Evolutionary conservation across 371 early-diverging fungal species (phyloP), one percentile per base, ranked within the genome.

Genomic region (Dichotomocladium elegans): DNA sequence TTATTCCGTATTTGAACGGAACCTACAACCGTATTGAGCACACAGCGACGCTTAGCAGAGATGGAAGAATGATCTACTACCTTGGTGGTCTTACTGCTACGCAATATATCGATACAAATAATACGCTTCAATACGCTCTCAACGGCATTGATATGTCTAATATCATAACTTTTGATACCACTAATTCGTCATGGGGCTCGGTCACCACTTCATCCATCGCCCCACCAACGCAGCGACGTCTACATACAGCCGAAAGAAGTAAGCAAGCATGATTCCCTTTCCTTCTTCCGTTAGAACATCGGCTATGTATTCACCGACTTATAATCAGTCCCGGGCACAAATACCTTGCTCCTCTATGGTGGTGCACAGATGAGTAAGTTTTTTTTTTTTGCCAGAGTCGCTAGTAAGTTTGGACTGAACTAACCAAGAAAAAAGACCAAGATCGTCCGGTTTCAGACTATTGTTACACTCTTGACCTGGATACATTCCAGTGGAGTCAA

Each of bases 381-480:
- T 42, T 14, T 48, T 10, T 54, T 27, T 29, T 45, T 21, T 14
- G 34, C 31, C 14, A 50, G 31, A 19, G 35, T 28, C 14, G 41
- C 41, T 21, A 11, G 34, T 28, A n/a, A n/a, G n/a, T n/a, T n/a
- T n/a, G n/a, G n/a, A n/a, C n/a, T n/a, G n/a, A n/a, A n/a, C n/a
- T n/a, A n/a, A n/a, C n/a, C n/a, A n/a, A n/a, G n/a, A n/a, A n/a
- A n/a, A n/a, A n/a, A n/a, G n/a, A n/a, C n/a, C n/a, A n/a, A n/a
- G 41, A 26, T 4, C 14, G 41, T 51, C 51, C 51, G 1, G 21
- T 35, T 5, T 14, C 47, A 14, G 40, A 60, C 41, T 25, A 43
- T 8, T 47, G 53, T 33, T 46, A 60, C 30, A 41, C 21, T 51
- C 34, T 58, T 49, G 61, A 46, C 53, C 41, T 19, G 51, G 44